These are phyloP conservation scores for Glonium stellatum DNA, from an alignment of 495 filamentous ascomycete species.

Conservation along the genomic window DNA sequence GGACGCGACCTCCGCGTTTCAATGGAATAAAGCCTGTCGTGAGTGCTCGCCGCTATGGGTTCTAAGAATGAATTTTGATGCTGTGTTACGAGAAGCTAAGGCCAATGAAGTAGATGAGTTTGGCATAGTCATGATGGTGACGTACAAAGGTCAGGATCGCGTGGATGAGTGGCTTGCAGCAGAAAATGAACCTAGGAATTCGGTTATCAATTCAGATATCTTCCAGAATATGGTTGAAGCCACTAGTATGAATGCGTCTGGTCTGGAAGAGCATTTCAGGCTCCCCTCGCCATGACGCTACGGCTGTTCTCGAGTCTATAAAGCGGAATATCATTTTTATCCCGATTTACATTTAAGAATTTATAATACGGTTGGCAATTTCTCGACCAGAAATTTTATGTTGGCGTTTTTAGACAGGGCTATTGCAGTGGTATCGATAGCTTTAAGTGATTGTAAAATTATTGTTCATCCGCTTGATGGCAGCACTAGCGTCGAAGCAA, in stretches of 20 bases:
- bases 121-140: slow-evolving; percentile 21
- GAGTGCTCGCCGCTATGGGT: slow-evolving; percentile 12
- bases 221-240: background rate
- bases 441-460: too few relatives aligned
- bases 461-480: too few relatives aligned
- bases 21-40: slow-evolving; percentile 24
- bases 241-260: background rate
- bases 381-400: too few relatives aligned
- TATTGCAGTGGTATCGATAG: too few relatives aligned
- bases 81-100: slow-evolving; percentile 7
- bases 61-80: slow-evolving; percentile 18
- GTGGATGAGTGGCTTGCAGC: slow-evolving; percentile 16
- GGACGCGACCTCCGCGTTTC: slow-evolving; percentile 31
- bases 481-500: too few relatives aligned
- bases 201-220: slow-evolving; percentile 9
- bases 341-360: too few relatives aligned
- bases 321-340: too few relatives aligned
- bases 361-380: too few relatives aligned
- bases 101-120: slow-evolving; percentile 20
- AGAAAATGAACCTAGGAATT: background rate
- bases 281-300: too few relatives aligned
- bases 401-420: too few relatives aligned
- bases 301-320: too few relatives aligned
- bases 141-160: slow-evolving; percentile 18
- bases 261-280: too few relatives aligned